phyloP scores from a whole-genome alignment of 768 basidiomycete species.

The Serendipita sp. region DNA sequence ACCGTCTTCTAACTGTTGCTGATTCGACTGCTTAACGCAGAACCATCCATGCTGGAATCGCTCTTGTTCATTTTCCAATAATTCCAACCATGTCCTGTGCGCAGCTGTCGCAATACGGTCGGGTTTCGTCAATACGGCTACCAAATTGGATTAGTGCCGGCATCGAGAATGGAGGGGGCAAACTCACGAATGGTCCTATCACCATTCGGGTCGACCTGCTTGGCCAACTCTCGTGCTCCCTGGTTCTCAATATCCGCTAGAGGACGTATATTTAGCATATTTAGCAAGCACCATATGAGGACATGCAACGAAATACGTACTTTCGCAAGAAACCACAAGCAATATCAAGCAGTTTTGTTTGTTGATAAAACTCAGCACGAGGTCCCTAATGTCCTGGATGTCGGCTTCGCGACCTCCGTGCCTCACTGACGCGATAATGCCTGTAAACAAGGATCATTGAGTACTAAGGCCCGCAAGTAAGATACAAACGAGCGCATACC shows the following conservation, averaged over 20 bases:
- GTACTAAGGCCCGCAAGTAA: neutral
- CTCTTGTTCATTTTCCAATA: slow-evolving; percentile 9
- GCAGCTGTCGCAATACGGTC: slow-evolving; percentile 47
- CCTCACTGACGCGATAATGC: slow-evolving; percentile 43
- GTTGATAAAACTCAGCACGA: slow-evolving; percentile 44
- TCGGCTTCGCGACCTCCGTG: slow-evolving; percentile 35
- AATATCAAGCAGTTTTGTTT: slow-evolving; percentile 49
- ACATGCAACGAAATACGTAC: slow-evolving; percentile 24
- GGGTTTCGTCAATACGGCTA: slow-evolving; percentile 62
- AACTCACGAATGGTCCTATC: slow-evolving; percentile 53
- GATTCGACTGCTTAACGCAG: slow-evolving; percentile 40
- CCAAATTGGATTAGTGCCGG: neutral
- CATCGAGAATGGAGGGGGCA: too few relatives aligned
- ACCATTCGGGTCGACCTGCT: slow-evolving; percentile 42
- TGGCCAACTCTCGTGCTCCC: slow-evolving; percentile 51
- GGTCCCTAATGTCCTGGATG: slow-evolving; percentile 41
- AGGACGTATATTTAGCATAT: slow-evolving; percentile 15
- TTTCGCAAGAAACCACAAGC: slow-evolving; percentile 47
- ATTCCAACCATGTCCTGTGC: slow-evolving; percentile 36
- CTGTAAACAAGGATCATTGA: slow-evolving; percentile 18
- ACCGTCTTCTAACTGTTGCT: slow-evolving; percentile 32
- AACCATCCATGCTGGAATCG: slow-evolving; percentile 41
- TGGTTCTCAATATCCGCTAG: slow-evolving; percentile 72
- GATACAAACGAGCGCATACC: slow-evolving; percentile 20
- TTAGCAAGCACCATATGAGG: neutral